Base-by-base conservation (phyloP, 1,139 yeast species). In the Suhomyces chickasaworum region DNA sequence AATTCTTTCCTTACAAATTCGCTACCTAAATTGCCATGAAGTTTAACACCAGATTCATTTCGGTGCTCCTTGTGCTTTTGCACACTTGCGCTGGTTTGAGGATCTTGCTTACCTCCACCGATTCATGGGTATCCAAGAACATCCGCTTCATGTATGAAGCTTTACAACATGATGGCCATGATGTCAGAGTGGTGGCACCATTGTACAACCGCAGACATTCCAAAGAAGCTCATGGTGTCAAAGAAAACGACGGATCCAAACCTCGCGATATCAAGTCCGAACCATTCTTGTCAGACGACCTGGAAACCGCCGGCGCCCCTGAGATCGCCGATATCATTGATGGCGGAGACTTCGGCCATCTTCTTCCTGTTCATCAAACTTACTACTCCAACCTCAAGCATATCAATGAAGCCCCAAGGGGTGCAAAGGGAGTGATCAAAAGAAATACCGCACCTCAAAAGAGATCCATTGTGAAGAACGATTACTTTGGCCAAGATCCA, bases 61-160 rank as follows among this genome's bases (percentile, higher is more conserved):
- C 42, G 23, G 46, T 39, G 20, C 21, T 46, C 12, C 16, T 46
- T n/a, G 42, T 45, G 18, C 35, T 48, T 20, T 20, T 40, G 33
- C 45, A 42, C 18, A 37, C 50, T 3, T 42, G 36, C 8, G 40
- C 49, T 18, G 58, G 59, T 7, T 58, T 71, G 42, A 67, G 71
- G 44, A 66, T 71, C 22, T 50, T 71, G 16, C 46, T 71, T 16
- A 55, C 74, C n/a, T 57, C 71, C 34, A 59, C 70, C 5, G 74
- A 71, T 51, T 64, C 70, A n/a, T 71, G 77, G 77, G 75, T 68
- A 7, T 60, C 71, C 16, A 69, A 66, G 45, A 68, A 70, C 49
- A 53, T 64, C 13, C 55, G 76, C 18, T 57, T 54, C 37, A 56
- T 71, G 42, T 64, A 69, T 46, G 48, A 60, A 2, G 59, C 61